Conservation (phyloP, 73 alveolate species). For the Paramecium sonneborni region DNA sequence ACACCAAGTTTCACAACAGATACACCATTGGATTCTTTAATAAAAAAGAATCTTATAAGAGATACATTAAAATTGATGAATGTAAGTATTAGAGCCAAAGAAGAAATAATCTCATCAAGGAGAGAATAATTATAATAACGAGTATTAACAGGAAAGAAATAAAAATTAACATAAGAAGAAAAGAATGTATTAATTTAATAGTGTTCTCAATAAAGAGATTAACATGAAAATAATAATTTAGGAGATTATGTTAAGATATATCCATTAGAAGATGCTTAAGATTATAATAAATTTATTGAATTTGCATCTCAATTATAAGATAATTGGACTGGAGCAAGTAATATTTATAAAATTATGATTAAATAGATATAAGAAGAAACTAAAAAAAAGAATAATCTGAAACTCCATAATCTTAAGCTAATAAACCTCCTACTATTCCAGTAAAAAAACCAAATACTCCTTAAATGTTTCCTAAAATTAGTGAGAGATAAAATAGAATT, state of each 20-base stretch:
- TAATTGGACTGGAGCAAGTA: conserved; percentile 66
- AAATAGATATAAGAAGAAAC: neutral
- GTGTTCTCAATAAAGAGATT: conserved; percentile 52
- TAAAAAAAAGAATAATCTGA: neutral
- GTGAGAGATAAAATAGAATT: neutral
- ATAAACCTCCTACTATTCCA: neutral
- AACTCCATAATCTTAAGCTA: neutral
- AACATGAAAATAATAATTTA: conserved; percentile 57
- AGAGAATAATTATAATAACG: conserved; percentile 48
- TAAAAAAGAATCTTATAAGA: conserved; percentile 46
- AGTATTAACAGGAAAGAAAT: conserved; percentile 55
- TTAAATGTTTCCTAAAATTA: neutral
- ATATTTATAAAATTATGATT: neutral
- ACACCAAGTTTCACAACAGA: conserved; percentile 64
- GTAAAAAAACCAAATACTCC: neutral
- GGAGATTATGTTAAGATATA: conserved; percentile 70
- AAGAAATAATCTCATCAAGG: conserved; percentile 15
- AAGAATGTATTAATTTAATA: neutral
- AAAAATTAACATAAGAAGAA: conserved; percentile 46
- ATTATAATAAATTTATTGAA: conserved; percentile 15
- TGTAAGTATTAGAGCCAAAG: conserved; percentile 7
- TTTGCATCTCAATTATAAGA: conserved; percentile 37
- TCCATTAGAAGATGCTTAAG: conserved; percentile 56
- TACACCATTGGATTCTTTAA: conserved; percentile 59
- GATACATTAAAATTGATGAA: conserved; percentile 57